Base-by-base conservation (phyloP, 306 rosid genomes). In the Casuarina glauca region DNA sequence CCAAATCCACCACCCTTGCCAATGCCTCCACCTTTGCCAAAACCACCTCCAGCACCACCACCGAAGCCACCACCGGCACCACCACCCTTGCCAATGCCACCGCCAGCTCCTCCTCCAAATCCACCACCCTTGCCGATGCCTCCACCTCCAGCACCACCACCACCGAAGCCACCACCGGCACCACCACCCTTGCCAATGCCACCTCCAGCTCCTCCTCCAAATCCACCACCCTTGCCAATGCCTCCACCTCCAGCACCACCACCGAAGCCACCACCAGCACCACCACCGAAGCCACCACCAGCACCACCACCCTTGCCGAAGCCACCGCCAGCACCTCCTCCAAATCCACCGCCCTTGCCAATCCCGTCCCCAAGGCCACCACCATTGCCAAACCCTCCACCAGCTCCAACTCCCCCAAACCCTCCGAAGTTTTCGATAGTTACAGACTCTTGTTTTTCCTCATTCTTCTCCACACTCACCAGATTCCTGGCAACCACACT, bases 401-500 rank as follows among this genome's bases (percentile, higher is more conserved):
- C 80, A 0, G n/a, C 70, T 13, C 78, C 78, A 61, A 44, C 70
- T 20, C 78, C 80, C 13, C 80, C 82, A 39, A 69, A 17, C 4
- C 74, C 75, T 0, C 86, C 89, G 19, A 87, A 89, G 79, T 79
- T 81, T 20, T 89, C 88, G 41, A 78, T 13, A 10, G 69, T 83
- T 54, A 86, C 0, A 38, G 74, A 39, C 80, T 83, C 86, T 80
- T 80, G 79, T 41, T 85, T 86, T 11, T 89, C 86, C 73, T 81
- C 84, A 16, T 82, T 86, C 50, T 74, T 63, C 72, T 66, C 76
- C 57, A 76, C 84, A 66, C 48, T 73, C 50, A 74, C 87, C 44
- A 87, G 89, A 79, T 86, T 74, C 78, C 91, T 88, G 2, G 96
- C 97, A 79, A 72, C 77, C 87, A 90, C 96, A 84, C 73, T 83